Evolutionary conservation across 2,329 filamentous ascomycete genomes (phyloP).

Genomic region (Talaromyces atroroseus): DNA sequence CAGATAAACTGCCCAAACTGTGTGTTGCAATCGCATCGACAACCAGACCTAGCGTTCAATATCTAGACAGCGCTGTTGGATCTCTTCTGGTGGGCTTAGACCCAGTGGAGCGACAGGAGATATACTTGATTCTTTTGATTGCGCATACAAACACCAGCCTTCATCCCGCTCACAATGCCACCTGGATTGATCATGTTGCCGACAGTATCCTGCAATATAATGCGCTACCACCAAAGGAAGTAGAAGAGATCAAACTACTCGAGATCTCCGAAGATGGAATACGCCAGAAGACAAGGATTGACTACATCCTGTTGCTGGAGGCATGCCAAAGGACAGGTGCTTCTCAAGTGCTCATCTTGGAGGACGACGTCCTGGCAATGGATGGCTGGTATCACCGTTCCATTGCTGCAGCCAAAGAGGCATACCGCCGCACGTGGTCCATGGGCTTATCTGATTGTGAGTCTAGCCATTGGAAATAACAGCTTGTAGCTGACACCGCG

Average conservation of each 20-base stretch:
- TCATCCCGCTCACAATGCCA: conserved; percentile 27
- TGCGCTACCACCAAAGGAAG: neutral
- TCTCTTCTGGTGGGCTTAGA: conserved; percentile 41
- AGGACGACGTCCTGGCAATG: conserved; percentile 44
- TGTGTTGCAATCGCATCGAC: conserved; percentile 44
- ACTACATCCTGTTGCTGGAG: conserved; percentile 40
- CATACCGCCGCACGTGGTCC: conserved; percentile 19
- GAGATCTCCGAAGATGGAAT: neutral
- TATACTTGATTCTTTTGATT: conserved; percentile 42
- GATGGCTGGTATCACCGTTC: conserved; percentile 45
- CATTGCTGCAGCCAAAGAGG: conserved; percentile 29
- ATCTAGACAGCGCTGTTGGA: conserved; percentile 40
- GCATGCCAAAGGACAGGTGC: conserved; percentile 34
- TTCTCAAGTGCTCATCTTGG: conserved; percentile 40
- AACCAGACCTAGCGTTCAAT: conserved; percentile 34
- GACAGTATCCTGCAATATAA: neutral
- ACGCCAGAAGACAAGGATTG: conserved; percentile 18
- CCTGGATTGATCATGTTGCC: neutral
- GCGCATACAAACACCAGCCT: conserved; percentile 37
- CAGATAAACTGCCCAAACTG: neutral
- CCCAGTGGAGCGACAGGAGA: conserved; percentile 35
- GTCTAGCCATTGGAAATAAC: neutral
- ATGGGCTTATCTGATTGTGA: conserved; percentile 21
- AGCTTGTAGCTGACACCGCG: neutral
- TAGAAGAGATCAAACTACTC: neutral